Evolutionary conservation across 805 yeast species (phyloP).

Genomic region (Scheffersomyces ergatensis): DNA sequence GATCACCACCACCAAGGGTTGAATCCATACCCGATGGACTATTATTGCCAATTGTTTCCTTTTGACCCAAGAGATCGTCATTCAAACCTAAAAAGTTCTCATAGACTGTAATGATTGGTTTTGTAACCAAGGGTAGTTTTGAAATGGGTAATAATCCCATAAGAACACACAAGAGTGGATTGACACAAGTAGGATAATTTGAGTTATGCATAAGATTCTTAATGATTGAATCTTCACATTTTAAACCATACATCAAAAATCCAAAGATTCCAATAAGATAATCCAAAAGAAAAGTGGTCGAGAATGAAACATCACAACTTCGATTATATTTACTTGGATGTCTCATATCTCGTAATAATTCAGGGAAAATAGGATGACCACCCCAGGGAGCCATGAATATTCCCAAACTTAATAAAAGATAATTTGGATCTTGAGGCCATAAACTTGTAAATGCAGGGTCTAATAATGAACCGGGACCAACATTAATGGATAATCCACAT

Average conservation of each 20-base stretch:
- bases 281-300: conserved; percentile 59
- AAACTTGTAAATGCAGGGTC: conserved; percentile 40
- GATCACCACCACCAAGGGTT: too few species aligned
- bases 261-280: conserved; percentile 62
- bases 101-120: conserved; percentile 38
- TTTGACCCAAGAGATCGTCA: neutral
- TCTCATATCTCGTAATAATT: conserved; percentile 68
- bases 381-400: conserved; percentile 80
- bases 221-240: conserved; percentile 70
- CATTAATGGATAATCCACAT: conserved; percentile 41
- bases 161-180: conserved; percentile 25
- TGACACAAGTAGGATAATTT: conserved; percentile 65
- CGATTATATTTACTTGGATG: conserved; percentile 57
- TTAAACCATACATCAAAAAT: conserved; percentile 75
- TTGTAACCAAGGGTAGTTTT: conserved; percentile 36
- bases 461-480: conserved; percentile 55
- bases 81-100: conserved; percentile 23
- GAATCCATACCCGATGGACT: neutral
- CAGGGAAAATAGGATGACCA: conserved; percentile 81
- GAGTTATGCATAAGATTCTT: conserved; percentile 64
- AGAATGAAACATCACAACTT: conserved; percentile 55
- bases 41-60: conserved; percentile 2
- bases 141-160: conserved; percentile 40
- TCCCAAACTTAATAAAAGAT: conserved; percentile 55
- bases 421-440: conserved; percentile 30